Conservation (phyloP, 2,329 filamentous ascomycete genomes). For the Daldinia sp. region DNA sequence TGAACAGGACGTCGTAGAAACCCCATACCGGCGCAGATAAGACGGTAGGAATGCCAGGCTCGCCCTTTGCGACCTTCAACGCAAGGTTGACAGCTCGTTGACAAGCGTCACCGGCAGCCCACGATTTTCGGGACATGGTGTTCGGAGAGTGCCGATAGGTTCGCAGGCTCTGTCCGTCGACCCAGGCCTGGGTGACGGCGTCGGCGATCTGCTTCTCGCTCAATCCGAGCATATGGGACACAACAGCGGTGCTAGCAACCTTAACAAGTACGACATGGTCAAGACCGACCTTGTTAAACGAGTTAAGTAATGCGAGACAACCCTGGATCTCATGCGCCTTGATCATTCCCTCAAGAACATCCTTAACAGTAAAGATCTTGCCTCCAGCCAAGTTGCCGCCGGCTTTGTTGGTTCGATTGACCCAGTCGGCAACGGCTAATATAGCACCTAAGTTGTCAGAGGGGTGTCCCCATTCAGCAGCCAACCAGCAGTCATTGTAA, state of each 20-base stretch:
- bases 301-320: slow-evolving; percentile 95
- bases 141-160: slow-evolving; percentile 98
- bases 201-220: slow-evolving; percentile 91
- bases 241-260: slow-evolving; percentile 93
- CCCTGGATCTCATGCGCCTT: slow-evolving; percentile 99
- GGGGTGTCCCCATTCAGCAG: slow-evolving; percentile 98
- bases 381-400: slow-evolving; percentile 85
- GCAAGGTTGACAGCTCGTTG: slow-evolving; percentile 93
- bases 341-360: slow-evolving; percentile 97
- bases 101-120: slow-evolving; percentile 98
- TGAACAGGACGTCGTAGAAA: slow-evolving; percentile 98
- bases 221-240: slow-evolving; percentile 94
- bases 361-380: slow-evolving; percentile 87
- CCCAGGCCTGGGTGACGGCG: slow-evolving; percentile 96
- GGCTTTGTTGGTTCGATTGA: slow-evolving; percentile 86
- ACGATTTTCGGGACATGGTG: slow-evolving; percentile 99
- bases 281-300: slow-evolving; percentile 97
- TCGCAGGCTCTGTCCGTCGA: slow-evolving; percentile 93
- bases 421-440: slow-evolving; percentile 96
- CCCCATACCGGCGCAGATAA: slow-evolving; percentile 95
- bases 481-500: slow-evolving; percentile 99
- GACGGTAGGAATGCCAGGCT: slow-evolving; percentile 90
- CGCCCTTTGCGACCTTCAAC: slow-evolving; percentile 90
- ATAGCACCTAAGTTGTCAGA: slow-evolving; percentile 98
- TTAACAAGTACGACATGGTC: slow-evolving; percentile 99